Base-by-base conservation (phyloP, 495 filamentous ascomycete genomes). In the Pyronema omphalodes region DNA sequence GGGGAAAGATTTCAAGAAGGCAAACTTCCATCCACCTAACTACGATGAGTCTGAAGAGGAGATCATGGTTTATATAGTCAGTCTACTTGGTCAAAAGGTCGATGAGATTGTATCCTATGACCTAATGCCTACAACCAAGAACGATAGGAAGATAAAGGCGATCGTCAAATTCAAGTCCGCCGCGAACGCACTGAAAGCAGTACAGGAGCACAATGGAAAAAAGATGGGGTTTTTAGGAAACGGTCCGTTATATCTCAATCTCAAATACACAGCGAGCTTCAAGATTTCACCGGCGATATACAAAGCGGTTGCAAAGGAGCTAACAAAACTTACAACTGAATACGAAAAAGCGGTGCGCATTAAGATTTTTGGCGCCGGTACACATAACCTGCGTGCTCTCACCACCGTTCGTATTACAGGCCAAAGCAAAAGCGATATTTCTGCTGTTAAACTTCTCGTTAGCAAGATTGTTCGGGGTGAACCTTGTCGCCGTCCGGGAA, bases 251-350 rank as follows among this genome's bases (percentile, higher is more conserved):
- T 44, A 53, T 35, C 29, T 59, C 12, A 18, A 55, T n/a, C 29
- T 52, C 7, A 52, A 57, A 37, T 58, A 56, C 41, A 54, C 56
- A 5, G 56, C 59, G 3, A 59, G 56, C 17, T 62, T 63, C 36
- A 58, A 55, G 46, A 39, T 56, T 9, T 29, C 51, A 7, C 41
- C 39, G 0, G 53, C 40, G 6, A 55, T 63, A 14, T 51, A 57
- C 29, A 50, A n/a, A 1, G 59, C 59, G 6, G 59, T 62, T 15
- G 46, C 49, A 17, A 37, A 11, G n/a, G 59, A 63, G 41, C 40
- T 63, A 34, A 35, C 35, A 12, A 36, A 19, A 15, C 54, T 63
- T n/a, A 37, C 33, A 19, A 43, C 34, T 15, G 44, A 23, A 33
- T 9, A 54, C 18, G 17, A 17, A 45, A 23, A 44, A 29, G 23